A percentile compares a stretch with the other conserved stretches of the same genome.
Evolutionary conservation across 805 yeast genomes (phyloP).

Genomic region (Wickerhamiella allomyrinae): DNA sequence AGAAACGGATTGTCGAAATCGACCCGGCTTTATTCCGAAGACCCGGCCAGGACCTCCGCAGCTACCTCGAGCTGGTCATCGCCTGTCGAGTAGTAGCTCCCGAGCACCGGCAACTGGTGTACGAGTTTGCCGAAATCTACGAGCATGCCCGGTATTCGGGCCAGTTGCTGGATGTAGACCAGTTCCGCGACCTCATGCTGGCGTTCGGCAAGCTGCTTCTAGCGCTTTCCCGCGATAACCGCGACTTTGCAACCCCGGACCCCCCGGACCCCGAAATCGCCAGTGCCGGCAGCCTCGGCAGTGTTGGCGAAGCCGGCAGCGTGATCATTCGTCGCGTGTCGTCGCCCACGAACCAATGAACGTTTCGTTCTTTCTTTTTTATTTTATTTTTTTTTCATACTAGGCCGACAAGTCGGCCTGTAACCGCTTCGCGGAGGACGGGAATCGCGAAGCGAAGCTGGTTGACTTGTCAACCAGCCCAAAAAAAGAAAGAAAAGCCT

Average conservation of each 20-base stretch:
- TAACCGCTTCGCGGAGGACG: too few species aligned
- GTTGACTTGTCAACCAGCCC: too few species aligned
- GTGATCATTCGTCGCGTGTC: too few species aligned
- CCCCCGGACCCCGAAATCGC: not conserved
- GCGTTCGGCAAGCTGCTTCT: slow-evolving; percentile 9
- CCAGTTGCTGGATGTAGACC: slow-evolving; percentile 39
- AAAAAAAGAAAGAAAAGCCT: too few species aligned
- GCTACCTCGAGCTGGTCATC: slow-evolving; percentile 36
- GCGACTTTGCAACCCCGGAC: not conserved
- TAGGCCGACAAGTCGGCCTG: too few species aligned
- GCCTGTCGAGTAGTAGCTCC: slow-evolving; percentile 15
- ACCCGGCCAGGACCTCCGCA: slow-evolving; percentile 39
- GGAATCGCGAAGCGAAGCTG: too few species aligned
- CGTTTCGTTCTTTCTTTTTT: too few species aligned
- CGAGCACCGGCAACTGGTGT: slow-evolving; percentile 9
- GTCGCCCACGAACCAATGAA: too few species aligned
- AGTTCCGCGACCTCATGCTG: slow-evolving; percentile 47
- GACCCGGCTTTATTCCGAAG: slow-evolving; percentile 22
- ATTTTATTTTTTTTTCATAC: too few species aligned
- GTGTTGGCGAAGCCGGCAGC: too few species aligned
- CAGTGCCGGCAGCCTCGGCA: too few species aligned
- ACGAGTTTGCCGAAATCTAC: slow-evolving; percentile 37
- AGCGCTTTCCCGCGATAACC: not conserved
- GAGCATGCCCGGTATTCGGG: slow-evolving; percentile 60
- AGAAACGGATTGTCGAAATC: slow-evolving; percentile 13